phyloP scores from a whole-genome alignment of 352 stramenopile species.

The Detonula confervacea region DNA sequence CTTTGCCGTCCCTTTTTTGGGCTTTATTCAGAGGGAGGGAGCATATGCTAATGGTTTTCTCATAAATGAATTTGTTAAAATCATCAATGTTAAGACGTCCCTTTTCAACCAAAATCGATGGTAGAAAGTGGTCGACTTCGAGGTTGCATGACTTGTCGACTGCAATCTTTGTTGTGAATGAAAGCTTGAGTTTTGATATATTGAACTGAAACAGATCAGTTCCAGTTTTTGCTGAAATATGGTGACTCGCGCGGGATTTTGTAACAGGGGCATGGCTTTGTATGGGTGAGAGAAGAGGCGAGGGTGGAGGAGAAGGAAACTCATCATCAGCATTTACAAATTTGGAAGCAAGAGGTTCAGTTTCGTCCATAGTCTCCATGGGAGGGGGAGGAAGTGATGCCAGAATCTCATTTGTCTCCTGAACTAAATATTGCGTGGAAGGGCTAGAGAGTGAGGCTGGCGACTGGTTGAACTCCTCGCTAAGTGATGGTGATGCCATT shows the following conservation, averaged over 20 bases:
- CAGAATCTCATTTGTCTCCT: conserved; percentile 36
- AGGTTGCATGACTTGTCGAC: conserved; percentile 42
- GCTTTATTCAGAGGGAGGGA: too few species aligned
- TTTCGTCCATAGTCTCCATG: conserved; percentile 17
- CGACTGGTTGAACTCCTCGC: conserved; percentile 8
- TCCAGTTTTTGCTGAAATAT: conserved; percentile 55
- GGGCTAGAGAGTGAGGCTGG: conserved; percentile 10
- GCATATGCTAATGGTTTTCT: too few species aligned
- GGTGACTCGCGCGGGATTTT: conserved; percentile 13
- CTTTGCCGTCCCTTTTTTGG: too few species aligned
- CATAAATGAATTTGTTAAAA: conserved; percentile 73
- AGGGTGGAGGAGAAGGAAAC: conserved; percentile 23
- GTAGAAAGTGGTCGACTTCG: conserved; percentile 57
- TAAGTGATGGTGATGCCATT: conserved; percentile 8
- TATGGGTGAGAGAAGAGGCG: conserved; percentile 10
- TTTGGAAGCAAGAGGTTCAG: conserved; percentile 11
- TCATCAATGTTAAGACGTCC: conserved; percentile 70
- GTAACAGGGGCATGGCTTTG: conserved; percentile 7
- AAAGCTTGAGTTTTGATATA: conserved; percentile 54
- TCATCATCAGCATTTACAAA: conserved; percentile 4
- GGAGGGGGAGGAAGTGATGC: conserved; percentile 22
- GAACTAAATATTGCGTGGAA: neutral
- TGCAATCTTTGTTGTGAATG: conserved; percentile 59
- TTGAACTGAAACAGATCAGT: conserved; percentile 58
- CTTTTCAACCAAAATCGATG: conserved; percentile 62